Evolutionary conservation across 176 grass and related monocot genomes (phyloP).

Genomic region (Musa schizocarpa): DNA sequence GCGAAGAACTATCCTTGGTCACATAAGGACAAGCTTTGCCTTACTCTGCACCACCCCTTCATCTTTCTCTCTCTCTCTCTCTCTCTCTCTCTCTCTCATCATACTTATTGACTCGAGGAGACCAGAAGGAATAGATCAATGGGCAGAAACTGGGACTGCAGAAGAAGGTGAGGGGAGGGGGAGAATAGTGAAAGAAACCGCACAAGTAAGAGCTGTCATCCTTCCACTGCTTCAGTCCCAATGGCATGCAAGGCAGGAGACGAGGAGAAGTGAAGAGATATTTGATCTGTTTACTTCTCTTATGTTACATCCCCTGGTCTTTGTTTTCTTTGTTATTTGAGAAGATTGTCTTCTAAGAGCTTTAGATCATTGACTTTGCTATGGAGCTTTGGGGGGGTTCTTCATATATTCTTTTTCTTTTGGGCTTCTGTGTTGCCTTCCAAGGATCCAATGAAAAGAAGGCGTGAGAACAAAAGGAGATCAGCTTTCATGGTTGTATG

Average conservation of each 20-base stretch:
- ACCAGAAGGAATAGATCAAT: too few relatives aligned
- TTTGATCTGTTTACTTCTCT: too few relatives aligned
- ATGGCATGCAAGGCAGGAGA: too few relatives aligned
- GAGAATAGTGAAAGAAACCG: too few relatives aligned
- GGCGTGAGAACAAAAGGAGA: constrained; percentile 14
- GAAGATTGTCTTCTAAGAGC: neutral
- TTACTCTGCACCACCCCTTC: neutral
- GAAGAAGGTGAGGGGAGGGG: too few relatives aligned
- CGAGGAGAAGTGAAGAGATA: too few relatives aligned
- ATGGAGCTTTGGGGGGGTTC: constrained; percentile 35
- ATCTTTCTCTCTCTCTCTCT: too few relatives aligned
- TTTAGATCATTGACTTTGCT: neutral
- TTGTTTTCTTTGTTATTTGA: constrained; percentile 32
- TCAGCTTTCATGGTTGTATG: constrained; percentile 32
- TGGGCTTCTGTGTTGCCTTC: constrained; percentile 26
- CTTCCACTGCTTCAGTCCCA: too few relatives aligned
- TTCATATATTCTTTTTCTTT: neutral
- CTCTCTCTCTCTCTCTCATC: neutral
- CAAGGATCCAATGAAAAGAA: constrained; percentile 17
- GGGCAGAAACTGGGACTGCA: too few relatives aligned
- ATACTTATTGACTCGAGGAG: neutral
- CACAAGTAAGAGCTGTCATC: too few relatives aligned
- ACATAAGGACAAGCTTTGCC: constrained; percentile 14
- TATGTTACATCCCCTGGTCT: neutral
- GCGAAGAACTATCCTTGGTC: neutral